Evolutionary conservation across 192 early-diverging fungal genomes (phyloP), one percentile per base, ranked within the genome.

Genomic region (Backusella sp.): DNA sequence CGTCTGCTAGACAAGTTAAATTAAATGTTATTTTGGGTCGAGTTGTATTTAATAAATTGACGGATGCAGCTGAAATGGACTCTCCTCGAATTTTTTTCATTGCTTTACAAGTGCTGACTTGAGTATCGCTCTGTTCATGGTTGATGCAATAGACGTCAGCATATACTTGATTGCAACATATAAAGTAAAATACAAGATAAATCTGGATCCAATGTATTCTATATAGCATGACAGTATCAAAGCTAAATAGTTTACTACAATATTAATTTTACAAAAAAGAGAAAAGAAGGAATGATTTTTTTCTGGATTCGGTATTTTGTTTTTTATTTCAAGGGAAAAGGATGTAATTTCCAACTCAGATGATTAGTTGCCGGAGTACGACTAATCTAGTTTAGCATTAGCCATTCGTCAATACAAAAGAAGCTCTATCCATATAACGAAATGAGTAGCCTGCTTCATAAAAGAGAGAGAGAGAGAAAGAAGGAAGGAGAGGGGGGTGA

Each of bases 251-350:
- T 59, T 53, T 59, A 26, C 21, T 9, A 53, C 7, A 9, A 26
- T 59, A 59, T 59, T 59, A 59, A 59, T 59, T 26, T 21, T 12
- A 59, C 53, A 59, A 59, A 59, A 59, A 59, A 59, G 53, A 59
- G 9, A 59, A 59, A 59, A 21, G 53, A 59, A 23, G 4, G 53
- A 26, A 23, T 59, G 23, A 59, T 26, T 59, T 59, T 49, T 49
- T 59, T 59, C 53, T 59, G 23, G 21, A 59, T 59, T 26, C 23
- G 21, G 53, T 59, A 59, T 59, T 53, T 59, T 59, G n/a, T 59
- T 59, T 26, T 59, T 53, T 59, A 59, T 23, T 59, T 59, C 23
- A 21, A 49, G 46, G 46, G 46, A 49, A 59, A 26, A 26, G 9
- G 21, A 3, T 12, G 23, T 26, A 3, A 26, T 59, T 59, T 59